Evolutionary conservation across 176 grass and related monocot genomes (phyloP).

Genomic region (Sorghum bicolor): DNA sequence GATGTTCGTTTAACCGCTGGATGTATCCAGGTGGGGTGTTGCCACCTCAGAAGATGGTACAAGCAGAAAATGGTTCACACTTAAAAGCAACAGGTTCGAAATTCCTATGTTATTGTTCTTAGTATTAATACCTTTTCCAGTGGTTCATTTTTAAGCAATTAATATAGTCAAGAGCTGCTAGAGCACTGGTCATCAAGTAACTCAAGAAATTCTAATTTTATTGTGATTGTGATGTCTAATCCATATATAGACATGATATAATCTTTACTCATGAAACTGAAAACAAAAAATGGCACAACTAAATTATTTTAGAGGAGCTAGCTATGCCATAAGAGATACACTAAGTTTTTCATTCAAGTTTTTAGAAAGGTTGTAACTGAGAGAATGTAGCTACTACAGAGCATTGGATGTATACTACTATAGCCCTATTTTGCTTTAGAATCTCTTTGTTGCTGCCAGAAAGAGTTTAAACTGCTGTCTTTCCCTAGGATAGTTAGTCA

Average conservation of each 20-base stretch:
- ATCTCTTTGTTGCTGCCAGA: neutral
- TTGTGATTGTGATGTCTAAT: neutral
- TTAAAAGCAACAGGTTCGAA: slow-evolving; percentile 75
- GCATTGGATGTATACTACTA: neutral
- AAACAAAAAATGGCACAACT: neutral
- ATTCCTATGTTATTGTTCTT: slow-evolving; percentile 19
- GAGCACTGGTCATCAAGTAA: neutral
- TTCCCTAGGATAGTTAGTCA: neutral
- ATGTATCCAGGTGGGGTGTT: slow-evolving; percentile 58
- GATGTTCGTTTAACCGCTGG: slow-evolving; percentile 90
- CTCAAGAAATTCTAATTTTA: neutral
- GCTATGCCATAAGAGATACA: neutral
- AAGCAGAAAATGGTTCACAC: slow-evolving; percentile 49
- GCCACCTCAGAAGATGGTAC: slow-evolving; percentile 78
- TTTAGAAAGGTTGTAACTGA: neutral
- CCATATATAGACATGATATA: neutral
- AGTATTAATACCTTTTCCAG: neutral
- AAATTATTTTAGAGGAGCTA: neutral
- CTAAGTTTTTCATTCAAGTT: neutral
- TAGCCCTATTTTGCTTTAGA: neutral
- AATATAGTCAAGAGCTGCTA: neutral
- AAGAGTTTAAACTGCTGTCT: neutral
- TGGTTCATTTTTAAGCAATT: slow-evolving; percentile 6
- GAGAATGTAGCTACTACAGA: neutral
- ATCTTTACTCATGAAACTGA: slow-evolving; percentile 7